phyloP scores from a whole-genome alignment of 257 asterid species.

The Scutellaria minor region DNA sequence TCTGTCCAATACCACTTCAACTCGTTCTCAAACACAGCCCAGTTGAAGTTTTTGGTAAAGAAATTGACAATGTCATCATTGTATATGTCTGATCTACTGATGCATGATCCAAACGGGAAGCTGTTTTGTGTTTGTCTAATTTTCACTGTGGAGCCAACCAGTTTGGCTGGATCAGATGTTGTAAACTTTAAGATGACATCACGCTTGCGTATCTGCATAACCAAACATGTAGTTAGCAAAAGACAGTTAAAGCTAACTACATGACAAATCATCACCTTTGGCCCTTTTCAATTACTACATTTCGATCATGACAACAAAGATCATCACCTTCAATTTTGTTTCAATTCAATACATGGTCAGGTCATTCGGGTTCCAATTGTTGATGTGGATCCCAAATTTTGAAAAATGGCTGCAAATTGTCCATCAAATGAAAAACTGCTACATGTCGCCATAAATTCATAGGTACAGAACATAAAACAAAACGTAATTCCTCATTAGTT shows the following conservation, averaged over 20 bases:
- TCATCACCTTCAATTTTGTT: too few species aligned
- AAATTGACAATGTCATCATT: conserved; percentile 69
- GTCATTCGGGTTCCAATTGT: too few species aligned
- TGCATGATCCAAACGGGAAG: conserved; percentile 80
- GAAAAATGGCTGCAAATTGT: too few species aligned
- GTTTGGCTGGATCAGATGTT: conserved; percentile 46
- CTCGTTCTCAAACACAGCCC: conserved; percentile 89
- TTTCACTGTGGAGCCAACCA: conserved; percentile 52
- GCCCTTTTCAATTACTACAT: too few species aligned
- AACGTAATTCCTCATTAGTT: too few species aligned
- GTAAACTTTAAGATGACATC: conserved; percentile 65
- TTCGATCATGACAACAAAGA: too few species aligned
- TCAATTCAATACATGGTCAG: too few species aligned
- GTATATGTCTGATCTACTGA: conserved; percentile 61
- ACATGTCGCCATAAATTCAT: too few species aligned
- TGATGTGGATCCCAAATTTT: too few species aligned
- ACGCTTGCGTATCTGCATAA: conserved; percentile 71
- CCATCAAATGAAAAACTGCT: too few species aligned
- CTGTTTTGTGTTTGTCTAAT: conserved; percentile 66
- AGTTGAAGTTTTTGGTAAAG: conserved; percentile 73
- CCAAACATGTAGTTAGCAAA: background rate
- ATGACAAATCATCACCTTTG: too few species aligned
- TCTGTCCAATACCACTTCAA: conserved; percentile 92
- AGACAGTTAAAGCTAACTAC: background rate
- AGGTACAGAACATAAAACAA: too few species aligned